These are phyloP conservation scores for Nakaseomyces kungkrabaensis DNA, from an alignment of 1,139 yeast genomes.

Conservation along the genomic window DNA sequence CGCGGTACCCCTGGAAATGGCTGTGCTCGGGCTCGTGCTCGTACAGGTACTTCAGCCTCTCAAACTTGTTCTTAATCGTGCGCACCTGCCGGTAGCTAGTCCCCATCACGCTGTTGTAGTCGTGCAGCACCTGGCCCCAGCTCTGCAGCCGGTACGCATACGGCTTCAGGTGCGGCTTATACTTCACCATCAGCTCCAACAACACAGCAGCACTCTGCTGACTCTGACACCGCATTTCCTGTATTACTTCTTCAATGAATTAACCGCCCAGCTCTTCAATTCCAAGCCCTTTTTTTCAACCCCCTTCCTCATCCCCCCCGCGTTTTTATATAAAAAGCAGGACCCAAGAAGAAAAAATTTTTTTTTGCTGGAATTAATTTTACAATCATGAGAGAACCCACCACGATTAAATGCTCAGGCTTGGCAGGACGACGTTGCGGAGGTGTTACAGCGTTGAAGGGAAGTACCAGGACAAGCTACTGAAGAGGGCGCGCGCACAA, in stretches of 20 bases:
- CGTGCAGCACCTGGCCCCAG: slow-evolving; percentile 21
- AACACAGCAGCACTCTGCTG: slow-evolving; percentile 13
- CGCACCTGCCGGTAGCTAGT: slow-evolving; percentile 22
- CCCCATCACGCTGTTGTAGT: slow-evolving; percentile 19
- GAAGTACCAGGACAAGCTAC: slow-evolving; percentile 36
- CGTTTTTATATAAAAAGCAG: slow-evolving; percentile 1
- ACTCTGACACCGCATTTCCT: slow-evolving; percentile 1
- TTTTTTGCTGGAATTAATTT: background rate
- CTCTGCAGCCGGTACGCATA: slow-evolving; percentile 21
- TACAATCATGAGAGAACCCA: too few relatives aligned
- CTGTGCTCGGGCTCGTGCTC: slow-evolving; percentile 6
- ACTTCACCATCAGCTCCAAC: slow-evolving; percentile 15
- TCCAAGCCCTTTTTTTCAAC: too few relatives aligned
- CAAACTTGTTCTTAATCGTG: slow-evolving; percentile 24
- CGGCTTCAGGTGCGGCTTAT: slow-evolving; percentile 24
- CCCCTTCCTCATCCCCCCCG: background rate
- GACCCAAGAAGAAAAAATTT: background rate
- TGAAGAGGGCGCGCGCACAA: slow-evolving; percentile 38
- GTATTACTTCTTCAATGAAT: too few relatives aligned
- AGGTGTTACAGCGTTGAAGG: slow-evolving; percentile 12
- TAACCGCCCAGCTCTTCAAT: too few relatives aligned
- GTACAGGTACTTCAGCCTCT: slow-evolving; percentile 16
- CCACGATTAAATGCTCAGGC: background rate
- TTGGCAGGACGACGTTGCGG: background rate
- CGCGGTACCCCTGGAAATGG: slow-evolving; percentile 1